Percentiles rank a stretch among this genome's conserved stretches.
Evolutionary conservation across 164 flowering plant species (phyloP).

Genomic region (Piper betle): DNA sequence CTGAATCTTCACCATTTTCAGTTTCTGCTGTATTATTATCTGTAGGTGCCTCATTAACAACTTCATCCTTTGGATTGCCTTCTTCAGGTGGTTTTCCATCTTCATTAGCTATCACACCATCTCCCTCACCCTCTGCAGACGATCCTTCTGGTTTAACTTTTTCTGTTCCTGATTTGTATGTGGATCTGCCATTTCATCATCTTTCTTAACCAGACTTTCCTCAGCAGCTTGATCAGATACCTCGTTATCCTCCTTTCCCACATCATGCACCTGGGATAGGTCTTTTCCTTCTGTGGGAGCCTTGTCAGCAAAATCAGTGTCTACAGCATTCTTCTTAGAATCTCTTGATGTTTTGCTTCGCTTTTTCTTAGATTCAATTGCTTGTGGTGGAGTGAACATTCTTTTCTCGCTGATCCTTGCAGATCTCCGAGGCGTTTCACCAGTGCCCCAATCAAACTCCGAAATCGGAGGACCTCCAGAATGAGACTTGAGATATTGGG

Average conservation of each 20-base stretch:
- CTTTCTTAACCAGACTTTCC: not conserved
- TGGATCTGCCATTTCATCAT: too few relatives aligned
- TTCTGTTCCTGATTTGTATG: too few relatives aligned
- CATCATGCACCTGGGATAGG: not conserved
- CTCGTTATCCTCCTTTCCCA: not conserved
- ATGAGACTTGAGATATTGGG: slow-evolving; percentile 28
- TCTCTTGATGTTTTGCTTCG: not conserved
- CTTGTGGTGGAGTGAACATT: not conserved
- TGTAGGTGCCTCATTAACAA: not conserved
- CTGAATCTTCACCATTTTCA: not conserved
- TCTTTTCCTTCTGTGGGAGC: not conserved
- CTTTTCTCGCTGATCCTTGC: slow-evolving; percentile 31
- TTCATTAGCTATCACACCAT: not conserved
- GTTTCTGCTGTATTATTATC: not conserved
- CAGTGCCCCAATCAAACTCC: slow-evolving; percentile 42
- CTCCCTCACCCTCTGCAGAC: not conserved
- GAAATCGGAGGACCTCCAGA: slow-evolving; percentile 30
- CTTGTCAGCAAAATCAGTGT: not conserved
- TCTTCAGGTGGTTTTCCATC: not conserved
- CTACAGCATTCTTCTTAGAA: not conserved
- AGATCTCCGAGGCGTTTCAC: slow-evolving; percentile 55
- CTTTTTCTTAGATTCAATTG: not conserved
- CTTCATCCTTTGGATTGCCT: not conserved
- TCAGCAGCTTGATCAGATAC: not conserved
- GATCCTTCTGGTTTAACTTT: not conserved